These are phyloP conservation scores for Candida sojae DNA, from an alignment of 1,139 yeast genomes.

Conservation along the genomic window DNA sequence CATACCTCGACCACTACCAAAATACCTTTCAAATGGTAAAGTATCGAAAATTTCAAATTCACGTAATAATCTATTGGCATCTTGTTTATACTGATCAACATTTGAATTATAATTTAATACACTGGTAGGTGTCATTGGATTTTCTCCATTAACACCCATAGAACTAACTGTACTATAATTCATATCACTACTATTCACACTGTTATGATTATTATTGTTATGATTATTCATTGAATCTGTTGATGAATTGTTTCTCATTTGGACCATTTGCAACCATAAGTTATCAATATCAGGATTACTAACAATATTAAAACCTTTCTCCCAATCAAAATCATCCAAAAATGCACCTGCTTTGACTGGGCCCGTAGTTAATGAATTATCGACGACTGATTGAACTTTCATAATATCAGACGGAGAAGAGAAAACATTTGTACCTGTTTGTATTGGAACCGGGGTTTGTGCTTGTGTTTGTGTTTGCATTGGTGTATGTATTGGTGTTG, in stretches of 20 bases:
- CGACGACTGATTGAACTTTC: neutral
- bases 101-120: too few relatives aligned
- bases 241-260: constrained; percentile 19
- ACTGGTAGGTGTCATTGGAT: neutral
- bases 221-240: neutral
- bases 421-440: too few relatives aligned
- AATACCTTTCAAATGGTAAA: neutral
- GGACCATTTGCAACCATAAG: constrained; percentile 37
- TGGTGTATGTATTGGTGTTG: too few relatives aligned
- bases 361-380: constrained; percentile 2
- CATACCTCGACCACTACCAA: neutral
- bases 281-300: constrained; percentile 37
- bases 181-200: neutral
- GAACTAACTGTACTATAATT: too few relatives aligned
- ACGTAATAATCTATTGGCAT: too few relatives aligned
- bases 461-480: too few relatives aligned
- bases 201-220: neutral
- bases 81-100: too few relatives aligned
- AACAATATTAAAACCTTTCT: constrained; percentile 19
- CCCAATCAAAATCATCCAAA: constrained; percentile 16
- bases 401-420: neutral
- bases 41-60: too few relatives aligned
- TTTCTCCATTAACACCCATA: neutral
- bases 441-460: neutral
- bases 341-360: neutral